phyloP scores from a whole-genome alignment of 306 rosid species.

The Gillenia trifoliata region DNA sequence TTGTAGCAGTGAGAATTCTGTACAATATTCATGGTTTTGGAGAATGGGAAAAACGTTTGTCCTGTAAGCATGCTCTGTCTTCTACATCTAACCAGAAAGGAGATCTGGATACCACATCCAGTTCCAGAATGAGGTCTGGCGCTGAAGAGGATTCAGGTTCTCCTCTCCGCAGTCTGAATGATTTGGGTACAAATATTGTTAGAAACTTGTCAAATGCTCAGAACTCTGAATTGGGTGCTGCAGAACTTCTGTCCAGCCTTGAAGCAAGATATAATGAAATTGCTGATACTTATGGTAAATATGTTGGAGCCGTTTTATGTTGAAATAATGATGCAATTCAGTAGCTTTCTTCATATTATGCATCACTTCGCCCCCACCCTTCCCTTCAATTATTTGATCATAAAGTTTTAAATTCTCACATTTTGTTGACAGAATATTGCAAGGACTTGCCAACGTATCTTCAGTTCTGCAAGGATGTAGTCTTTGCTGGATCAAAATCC shows the following conservation, averaged over 20 bases:
- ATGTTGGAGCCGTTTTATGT: background rate
- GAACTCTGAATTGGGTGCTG: conserved; percentile 39
- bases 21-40: conserved; percentile 77
- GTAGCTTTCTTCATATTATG: background rate
- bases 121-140: conserved; percentile 17
- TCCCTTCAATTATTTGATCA: background rate
- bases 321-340: conserved; percentile 7
- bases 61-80: conserved; percentile 23
- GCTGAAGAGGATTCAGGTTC: conserved; percentile 21
- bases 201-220: conserved; percentile 23
- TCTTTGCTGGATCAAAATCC: conserved; percentile 69
- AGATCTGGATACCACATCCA: conserved; percentile 7
- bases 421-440: conserved; percentile 50
- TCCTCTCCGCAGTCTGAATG: conserved; percentile 15
- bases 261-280: conserved; percentile 53
- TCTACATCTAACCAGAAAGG: conserved; percentile 11
- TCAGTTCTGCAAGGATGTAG: conserved; percentile 67
- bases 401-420: conserved; percentile 7
- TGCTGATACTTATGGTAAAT: conserved; percentile 43
- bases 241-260: conserved; percentile 54
- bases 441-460: conserved; percentile 77
- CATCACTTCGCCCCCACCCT: conserved; percentile 7
- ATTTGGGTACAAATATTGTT: conserved; percentile 15
- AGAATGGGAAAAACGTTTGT: conserved; percentile 80
- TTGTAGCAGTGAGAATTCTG: conserved; percentile 67